phyloP scores from a whole-genome alignment of 176 grass and related monocot species.

The Aegilops sharonensis region DNA sequence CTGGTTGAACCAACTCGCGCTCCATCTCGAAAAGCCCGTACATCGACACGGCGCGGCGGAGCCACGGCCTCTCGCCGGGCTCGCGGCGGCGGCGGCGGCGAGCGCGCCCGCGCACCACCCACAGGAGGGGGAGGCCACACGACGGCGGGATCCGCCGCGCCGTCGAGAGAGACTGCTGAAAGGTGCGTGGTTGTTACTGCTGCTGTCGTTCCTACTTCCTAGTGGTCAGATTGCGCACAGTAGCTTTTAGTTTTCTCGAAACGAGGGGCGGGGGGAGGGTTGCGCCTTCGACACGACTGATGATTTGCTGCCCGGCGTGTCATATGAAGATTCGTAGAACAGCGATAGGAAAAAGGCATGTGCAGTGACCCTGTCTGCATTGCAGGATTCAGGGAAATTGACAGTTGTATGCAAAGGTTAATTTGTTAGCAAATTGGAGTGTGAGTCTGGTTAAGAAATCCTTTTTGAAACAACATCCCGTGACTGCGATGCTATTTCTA shows the following conservation, averaged over 20 bases:
- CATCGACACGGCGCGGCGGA: background rate
- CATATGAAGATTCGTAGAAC: background rate
- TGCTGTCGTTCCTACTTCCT: background rate
- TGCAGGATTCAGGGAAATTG: constrained; percentile 19
- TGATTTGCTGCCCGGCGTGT: background rate
- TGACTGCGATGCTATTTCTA: constrained; percentile 29
- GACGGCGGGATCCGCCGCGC: background rate
- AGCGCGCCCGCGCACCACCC: background rate
- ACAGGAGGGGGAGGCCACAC: background rate
- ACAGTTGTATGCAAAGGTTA: background rate
- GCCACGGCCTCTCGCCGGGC: background rate
- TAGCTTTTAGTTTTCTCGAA: background rate
- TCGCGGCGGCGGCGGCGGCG: background rate
- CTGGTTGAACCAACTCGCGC: constrained; percentile 9
- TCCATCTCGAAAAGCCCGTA: background rate
- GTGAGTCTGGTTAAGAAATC: constrained; percentile 10
- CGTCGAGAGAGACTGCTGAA: background rate
- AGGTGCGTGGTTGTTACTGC: constrained; percentile 18
- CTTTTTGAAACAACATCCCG: constrained; percentile 13
- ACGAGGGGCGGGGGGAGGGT: background rate
- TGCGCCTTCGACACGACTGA: background rate
- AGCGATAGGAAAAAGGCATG: background rate
- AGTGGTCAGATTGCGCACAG: constrained; percentile 3
- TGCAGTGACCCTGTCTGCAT: background rate
- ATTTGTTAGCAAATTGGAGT: constrained; percentile 21